Evolutionary conservation across 176 grass and related monocot species (phyloP).

Genomic region (Lolium perenne): DNA sequence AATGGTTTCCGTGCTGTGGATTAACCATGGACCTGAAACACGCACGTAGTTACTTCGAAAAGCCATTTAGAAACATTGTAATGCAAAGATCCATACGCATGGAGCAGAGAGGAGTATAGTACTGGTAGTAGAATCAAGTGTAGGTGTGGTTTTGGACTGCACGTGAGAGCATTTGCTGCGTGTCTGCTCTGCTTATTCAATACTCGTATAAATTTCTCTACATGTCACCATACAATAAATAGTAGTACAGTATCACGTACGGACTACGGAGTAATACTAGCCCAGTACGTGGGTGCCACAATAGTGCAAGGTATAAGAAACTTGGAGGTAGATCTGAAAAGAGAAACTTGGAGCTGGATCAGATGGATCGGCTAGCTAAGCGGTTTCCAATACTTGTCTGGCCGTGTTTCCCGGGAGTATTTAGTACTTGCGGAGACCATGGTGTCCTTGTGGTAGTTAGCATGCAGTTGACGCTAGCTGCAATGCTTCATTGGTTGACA

Average conservation of each 20-base stretch:
- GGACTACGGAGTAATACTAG: neutral
- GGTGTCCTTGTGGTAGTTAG: constrained; percentile 19
- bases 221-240: neutral
- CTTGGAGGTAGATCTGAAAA: neutral
- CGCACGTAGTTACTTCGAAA: constrained; percentile 10
- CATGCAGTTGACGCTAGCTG: neutral
- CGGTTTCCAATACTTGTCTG: constrained; percentile 19
- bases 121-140: neutral
- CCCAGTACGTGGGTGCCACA: neutral
- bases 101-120: neutral
- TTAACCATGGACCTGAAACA: constrained; percentile 11
- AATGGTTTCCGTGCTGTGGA: neutral
- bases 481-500: neutral
- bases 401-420: constrained; percentile 43
- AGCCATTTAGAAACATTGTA: neutral
- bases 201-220: neutral
- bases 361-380: constrained; percentile 8
- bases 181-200: neutral
- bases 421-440: neutral
- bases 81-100: constrained; percentile 7
- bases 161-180: neutral
- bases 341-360: neutral
- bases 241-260: too few relatives aligned
- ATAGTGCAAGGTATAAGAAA: neutral
- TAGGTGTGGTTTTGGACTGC: neutral